A percentile compares a stretch with the other conserved stretches of the same genome.
Evolutionary conservation across 352 stramenopile species (phyloP).

Genomic region (Blastocystis sp.): DNA sequence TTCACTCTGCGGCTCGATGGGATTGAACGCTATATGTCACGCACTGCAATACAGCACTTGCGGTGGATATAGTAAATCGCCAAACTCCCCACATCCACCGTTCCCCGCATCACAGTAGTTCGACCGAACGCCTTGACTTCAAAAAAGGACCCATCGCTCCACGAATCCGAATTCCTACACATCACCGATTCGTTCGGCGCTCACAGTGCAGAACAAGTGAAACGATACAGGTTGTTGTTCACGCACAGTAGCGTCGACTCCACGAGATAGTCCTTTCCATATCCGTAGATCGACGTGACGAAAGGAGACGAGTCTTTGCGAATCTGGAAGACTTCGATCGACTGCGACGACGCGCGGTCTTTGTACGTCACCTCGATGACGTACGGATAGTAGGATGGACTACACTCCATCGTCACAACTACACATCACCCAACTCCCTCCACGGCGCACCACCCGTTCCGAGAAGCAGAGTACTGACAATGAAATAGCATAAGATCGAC

Average conservation of each 20-base stretch:
- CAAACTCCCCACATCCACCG: slow-evolving; percentile 28
- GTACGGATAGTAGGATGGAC: slow-evolving; percentile 22
- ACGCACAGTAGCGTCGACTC: slow-evolving; percentile 35
- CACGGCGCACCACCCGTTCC: not conserved
- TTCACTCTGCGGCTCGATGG: slow-evolving; percentile 11
- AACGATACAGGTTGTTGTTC: slow-evolving; percentile 2
- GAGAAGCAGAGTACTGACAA: not conserved
- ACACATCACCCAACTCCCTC: not conserved
- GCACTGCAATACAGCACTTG: not conserved
- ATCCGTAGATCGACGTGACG: slow-evolving; percentile 33
- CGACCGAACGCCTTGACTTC: slow-evolving; percentile 43
- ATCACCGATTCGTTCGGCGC: not conserved
- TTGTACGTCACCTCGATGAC: slow-evolving; percentile 38
- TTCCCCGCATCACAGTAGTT: slow-evolving; percentile 35
- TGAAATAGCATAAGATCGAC: not conserved
- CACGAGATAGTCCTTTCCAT: slow-evolving; percentile 53
- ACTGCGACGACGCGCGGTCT: not conserved
- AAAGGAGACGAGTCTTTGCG: slow-evolving; percentile 16
- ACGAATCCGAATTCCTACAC: slow-evolving; percentile 21
- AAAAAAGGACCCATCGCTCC: slow-evolving; percentile 35
- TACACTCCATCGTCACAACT: slow-evolving; percentile 20
- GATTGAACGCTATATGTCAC: slow-evolving; percentile 34
- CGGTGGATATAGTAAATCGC: slow-evolving; percentile 32
- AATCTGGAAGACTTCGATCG: slow-evolving; percentile 28
- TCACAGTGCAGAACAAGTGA: slow-evolving; percentile 37